Base-by-base conservation (phyloP, 768 basidiomycete genomes). In the Agaricus blazei region DNA sequence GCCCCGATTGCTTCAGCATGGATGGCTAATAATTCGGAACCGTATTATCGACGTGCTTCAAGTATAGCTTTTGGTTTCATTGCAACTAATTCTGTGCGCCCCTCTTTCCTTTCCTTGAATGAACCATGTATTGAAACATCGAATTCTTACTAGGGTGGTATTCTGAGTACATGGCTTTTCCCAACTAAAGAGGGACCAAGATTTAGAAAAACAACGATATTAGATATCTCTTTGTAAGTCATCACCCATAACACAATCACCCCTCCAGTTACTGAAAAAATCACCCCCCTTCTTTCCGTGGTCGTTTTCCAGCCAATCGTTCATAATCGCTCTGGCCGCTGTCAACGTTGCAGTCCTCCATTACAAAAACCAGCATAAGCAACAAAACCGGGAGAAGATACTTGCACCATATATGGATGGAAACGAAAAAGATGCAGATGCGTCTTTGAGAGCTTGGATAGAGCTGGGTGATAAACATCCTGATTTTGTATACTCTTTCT, bases 1-100 rank as follows among this genome's bases (percentile, higher is more conserved):
- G 63, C 67, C 0, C 72, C 72, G 3, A 58, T 69, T 9, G 29
- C 68, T 1, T 60, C 62, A 24, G 70, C 71, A 26, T 73, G 71
- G 72, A 66, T 71, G 67, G 61, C 70, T 1, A 73, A 73, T 42
- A 73, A 73, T 48, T 70, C 69, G 15, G 72, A 72, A 43, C 70
- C 71, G 3, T 63, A 72, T 56, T 73, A 65, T 55, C 67, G 72
- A 7, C 64, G 72, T 46, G 72, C 72, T 8, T 69, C 69, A 0
- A 70, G 69, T 58, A 65, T 72, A 37, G 70, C 70, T 1, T 28
- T 67, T 2, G 70, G 67, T 7, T 72, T 72, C 48, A 63, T 72
- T 37, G 70, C 68, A 0, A 70, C 72, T 5, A 73, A 73, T 50
- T 60, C 66, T 26, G 71, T 70, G 50, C 52, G 68, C 59, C 12